These are phyloP conservation scores for Batkoa obscura DNA, from an alignment of 371 early-diverging fungal species.

Conservation along the genomic window DNA sequence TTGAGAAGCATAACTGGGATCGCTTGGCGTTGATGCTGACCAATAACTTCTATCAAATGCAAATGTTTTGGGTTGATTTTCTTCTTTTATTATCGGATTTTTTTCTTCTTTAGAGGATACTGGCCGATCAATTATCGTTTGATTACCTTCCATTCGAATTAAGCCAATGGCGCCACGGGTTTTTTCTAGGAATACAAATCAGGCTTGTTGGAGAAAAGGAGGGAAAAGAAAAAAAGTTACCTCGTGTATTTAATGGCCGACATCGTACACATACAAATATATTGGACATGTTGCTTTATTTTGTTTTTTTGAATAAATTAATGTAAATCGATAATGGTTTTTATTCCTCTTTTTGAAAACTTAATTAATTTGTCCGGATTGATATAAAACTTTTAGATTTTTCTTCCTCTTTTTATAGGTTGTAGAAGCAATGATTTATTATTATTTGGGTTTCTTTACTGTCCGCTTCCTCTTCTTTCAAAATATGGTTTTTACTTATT, in stretches of 20 bases:
- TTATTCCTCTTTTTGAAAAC: no score
- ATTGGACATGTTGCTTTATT: conserved; percentile 21
- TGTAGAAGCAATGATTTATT: no score
- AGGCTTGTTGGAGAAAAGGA: neutral
- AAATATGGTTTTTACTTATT: no score
- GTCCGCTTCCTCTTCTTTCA: no score
- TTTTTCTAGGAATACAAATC: conserved; percentile 19
- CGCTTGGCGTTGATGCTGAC: conserved; percentile 39
- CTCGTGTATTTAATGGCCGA: conserved; percentile 54
- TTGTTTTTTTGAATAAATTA: neutral
- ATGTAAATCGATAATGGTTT: no score
- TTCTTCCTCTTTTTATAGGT: no score
- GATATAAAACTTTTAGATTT: no score
- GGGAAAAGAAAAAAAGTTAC: conserved; percentile 13
- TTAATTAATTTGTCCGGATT: no score
- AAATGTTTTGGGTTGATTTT: conserved; percentile 29
- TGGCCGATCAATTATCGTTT: conserved; percentile 41
- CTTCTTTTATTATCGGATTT: conserved; percentile 10
- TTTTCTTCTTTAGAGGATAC: conserved; percentile 13
- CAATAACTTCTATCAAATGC: conserved; percentile 74
- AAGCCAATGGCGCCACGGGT: conserved; percentile 36
- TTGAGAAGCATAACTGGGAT: conserved; percentile 55
- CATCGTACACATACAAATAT: conserved; percentile 64
- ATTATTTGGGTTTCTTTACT: no score
- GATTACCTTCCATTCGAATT: conserved; percentile 46